phyloP scores from a whole-genome alignment of 1,284 basidiomycete species.

The Lignosus rhinocerotis region DNA sequence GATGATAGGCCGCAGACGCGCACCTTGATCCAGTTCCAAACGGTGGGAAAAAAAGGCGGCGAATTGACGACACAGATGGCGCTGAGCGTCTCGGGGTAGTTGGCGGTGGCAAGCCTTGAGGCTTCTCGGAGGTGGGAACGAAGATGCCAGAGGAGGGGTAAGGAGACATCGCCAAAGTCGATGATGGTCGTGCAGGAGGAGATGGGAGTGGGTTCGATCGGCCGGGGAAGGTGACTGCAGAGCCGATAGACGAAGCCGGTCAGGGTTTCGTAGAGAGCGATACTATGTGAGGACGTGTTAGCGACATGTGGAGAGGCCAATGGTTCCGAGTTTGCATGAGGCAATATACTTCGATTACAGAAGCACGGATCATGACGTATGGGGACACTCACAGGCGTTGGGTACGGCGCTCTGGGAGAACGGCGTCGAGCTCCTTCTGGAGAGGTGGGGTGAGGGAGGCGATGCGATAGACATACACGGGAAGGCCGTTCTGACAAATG shows the following conservation, averaged over 20 bases:
- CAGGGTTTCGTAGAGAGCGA: conserved; percentile 69
- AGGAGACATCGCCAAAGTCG: conserved; percentile 62
- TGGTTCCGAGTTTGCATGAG: no score
- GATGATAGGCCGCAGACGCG: conserved; percentile 9
- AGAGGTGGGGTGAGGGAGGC: conserved; percentile 52
- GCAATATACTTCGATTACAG: no score
- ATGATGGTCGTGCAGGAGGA: conserved; percentile 72
- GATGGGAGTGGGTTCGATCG: conserved; percentile 53
- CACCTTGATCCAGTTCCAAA: conserved; percentile 81
- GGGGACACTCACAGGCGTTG: conserved; percentile 61
- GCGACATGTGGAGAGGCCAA: no score
- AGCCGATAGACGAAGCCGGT: conserved; percentile 61
- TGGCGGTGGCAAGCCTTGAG: conserved; percentile 69
- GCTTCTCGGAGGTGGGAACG: conserved; percentile 73
- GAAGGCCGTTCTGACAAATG: conserved; percentile 56
- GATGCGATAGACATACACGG: conserved; percentile 72
- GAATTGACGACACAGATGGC: conserved; percentile 71
- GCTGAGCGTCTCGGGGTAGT: conserved; percentile 76
- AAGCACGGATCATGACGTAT: neutral
- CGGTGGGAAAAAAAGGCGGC: conserved; percentile 73
- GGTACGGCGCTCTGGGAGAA: conserved; percentile 55
- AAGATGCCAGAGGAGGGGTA: conserved; percentile 66
- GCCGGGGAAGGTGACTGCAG: conserved; percentile 63
- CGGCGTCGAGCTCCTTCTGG: conserved; percentile 59
- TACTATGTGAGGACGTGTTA: conserved; percentile 32